Percentiles rank a stretch among this genome's conserved stretches.
Conservation (phyloP, 2,329 filamentous ascomycete genomes). For the Penicillium brasilianum region DNA sequence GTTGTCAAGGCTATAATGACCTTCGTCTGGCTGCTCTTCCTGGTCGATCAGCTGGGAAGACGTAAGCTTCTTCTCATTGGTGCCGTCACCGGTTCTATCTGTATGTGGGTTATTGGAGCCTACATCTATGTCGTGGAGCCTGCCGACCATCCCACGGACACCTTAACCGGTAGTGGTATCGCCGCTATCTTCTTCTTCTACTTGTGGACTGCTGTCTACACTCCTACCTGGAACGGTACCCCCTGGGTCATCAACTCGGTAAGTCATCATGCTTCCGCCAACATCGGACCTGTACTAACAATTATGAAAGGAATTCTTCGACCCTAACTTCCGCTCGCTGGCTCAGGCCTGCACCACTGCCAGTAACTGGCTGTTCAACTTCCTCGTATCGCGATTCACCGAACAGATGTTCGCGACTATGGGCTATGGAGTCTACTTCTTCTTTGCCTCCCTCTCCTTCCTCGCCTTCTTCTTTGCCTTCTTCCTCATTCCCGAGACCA, state of each 20-base stretch:
- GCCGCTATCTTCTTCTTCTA: conserved; percentile 69
- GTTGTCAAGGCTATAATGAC: conserved; percentile 74
- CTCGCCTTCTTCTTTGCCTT: conserved; percentile 63
- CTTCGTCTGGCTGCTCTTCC: conserved; percentile 69
- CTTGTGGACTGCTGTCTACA: conserved; percentile 75
- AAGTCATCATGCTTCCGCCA: conserved; percentile 1
- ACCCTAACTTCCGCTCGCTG: conserved; percentile 69
- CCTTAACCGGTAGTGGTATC: conserved; percentile 39
- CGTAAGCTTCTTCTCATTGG: conserved; percentile 69
- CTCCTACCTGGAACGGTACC: conserved; percentile 72
- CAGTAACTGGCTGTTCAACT: conserved; percentile 45
- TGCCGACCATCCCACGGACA: conserved; percentile 29
- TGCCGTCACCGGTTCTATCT: conserved; percentile 59
- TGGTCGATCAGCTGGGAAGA: conserved; percentile 68
- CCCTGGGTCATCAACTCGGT: conserved; percentile 74
- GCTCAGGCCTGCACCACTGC: conserved; percentile 69
- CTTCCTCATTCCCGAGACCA: conserved; percentile 69
- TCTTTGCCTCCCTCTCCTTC: conserved; percentile 69
- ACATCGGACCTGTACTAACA: conserved; percentile 18
- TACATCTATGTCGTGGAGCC: conserved; percentile 43
- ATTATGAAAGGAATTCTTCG: conserved; percentile 65
- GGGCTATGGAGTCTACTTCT: conserved; percentile 69
- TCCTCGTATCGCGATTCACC: conserved; percentile 44
- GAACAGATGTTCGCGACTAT: conserved; percentile 49
- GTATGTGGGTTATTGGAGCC: conserved; percentile 42